Percentiles rank a stretch among this genome's conserved stretches.
phyloP scores from a whole-genome alignment of 495 filamentous ascomycete genomes.

The Tuber calosporum region DNA sequence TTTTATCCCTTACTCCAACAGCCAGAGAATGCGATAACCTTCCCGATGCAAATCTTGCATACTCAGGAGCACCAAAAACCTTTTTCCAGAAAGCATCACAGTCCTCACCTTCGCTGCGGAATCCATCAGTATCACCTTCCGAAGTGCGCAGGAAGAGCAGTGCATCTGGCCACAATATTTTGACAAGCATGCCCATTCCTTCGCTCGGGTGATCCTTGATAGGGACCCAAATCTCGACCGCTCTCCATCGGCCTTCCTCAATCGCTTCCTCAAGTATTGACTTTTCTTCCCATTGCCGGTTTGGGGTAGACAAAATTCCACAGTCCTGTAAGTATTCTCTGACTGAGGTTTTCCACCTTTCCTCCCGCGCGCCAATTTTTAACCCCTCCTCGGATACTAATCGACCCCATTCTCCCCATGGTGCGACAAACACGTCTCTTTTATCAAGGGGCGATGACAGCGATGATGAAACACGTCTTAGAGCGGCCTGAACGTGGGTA shows the following conservation, averaged over 20 bases:
- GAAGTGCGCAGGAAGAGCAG: slow-evolving; percentile 36
- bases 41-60: slow-evolving; percentile 35
- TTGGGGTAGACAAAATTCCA: slow-evolving; percentile 23
- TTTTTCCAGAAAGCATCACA: slow-evolving; percentile 26
- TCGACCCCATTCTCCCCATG: slow-evolving; percentile 41
- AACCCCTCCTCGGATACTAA: slow-evolving; percentile 18
- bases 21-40: slow-evolving; percentile 32
- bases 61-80: slow-evolving; percentile 34
- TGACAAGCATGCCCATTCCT: slow-evolving; percentile 30
- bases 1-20: slow-evolving; percentile 25
- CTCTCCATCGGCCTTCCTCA: slow-evolving; percentile 24
- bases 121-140: slow-evolving; percentile 28
- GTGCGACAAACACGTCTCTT: slow-evolving; percentile 41
- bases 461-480: slow-evolving; percentile 24
- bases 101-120: not conserved
- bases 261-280: slow-evolving; percentile 30
- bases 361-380: slow-evolving; percentile 15
- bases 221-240: slow-evolving; percentile 35
- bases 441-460: slow-evolving; percentile 4
- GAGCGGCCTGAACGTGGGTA: slow-evolving; percentile 32
- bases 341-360: slow-evolving; percentile 33
- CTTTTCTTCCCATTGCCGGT: slow-evolving; percentile 15
- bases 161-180: slow-evolving; percentile 36
- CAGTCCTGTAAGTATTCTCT: slow-evolving; percentile 35
- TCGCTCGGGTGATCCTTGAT: slow-evolving; percentile 26